These are phyloP conservation scores for Lasiosphaeria ovina DNA, from an alignment of 495 filamentous ascomycete species.

Conservation along the genomic window DNA sequence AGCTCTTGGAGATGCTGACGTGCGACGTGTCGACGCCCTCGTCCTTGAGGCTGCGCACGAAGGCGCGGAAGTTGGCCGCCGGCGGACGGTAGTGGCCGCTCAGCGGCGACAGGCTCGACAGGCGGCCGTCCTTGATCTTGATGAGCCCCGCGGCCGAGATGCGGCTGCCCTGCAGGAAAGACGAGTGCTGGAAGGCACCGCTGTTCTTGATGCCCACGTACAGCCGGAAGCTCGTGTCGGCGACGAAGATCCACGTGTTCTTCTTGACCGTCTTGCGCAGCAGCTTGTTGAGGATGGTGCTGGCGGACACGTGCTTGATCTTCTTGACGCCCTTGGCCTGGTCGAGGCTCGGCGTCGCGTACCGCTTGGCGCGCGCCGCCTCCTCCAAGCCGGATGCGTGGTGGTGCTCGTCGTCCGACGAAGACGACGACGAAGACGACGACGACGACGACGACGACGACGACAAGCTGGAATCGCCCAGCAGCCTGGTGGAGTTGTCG, in stretches of 20 bases:
- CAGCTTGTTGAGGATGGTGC: slow-evolving; percentile 67
- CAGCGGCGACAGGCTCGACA: slow-evolving; percentile 56
- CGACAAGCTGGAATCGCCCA: slow-evolving; percentile 22
- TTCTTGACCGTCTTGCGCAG: slow-evolving; percentile 68
- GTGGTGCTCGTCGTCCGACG: neutral
- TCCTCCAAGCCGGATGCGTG: slow-evolving; percentile 9
- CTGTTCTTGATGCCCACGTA: slow-evolving; percentile 90
- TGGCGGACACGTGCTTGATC: slow-evolving; percentile 55
- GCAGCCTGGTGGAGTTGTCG: slow-evolving; percentile 18
- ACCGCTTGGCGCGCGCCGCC: slow-evolving; percentile 35
- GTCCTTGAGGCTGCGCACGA: slow-evolving; percentile 68
- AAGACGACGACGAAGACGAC: slow-evolving; percentile 10
- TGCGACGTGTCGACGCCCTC: slow-evolving; percentile 75
- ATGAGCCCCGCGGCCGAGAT: slow-evolving; percentile 84
- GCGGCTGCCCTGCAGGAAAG: slow-evolving; percentile 77
- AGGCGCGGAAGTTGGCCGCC: slow-evolving; percentile 72
- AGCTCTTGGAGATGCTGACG: slow-evolving; percentile 75
- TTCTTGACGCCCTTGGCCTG: slow-evolving; percentile 59
- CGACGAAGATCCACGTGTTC: slow-evolving; percentile 89
- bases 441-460: slow-evolving; percentile 13
- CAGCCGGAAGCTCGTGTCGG: slow-evolving; percentile 79
- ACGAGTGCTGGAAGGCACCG: slow-evolving; percentile 86
- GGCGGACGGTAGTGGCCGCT: slow-evolving; percentile 89
- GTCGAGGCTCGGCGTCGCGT: slow-evolving; percentile 54
- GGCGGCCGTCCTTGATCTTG: slow-evolving; percentile 74